Evolutionary conservation across 2,329 filamentous ascomycete species (phyloP), one percentile per base, ranked within the genome.

Genomic region (Paradendryphiella salina): DNA sequence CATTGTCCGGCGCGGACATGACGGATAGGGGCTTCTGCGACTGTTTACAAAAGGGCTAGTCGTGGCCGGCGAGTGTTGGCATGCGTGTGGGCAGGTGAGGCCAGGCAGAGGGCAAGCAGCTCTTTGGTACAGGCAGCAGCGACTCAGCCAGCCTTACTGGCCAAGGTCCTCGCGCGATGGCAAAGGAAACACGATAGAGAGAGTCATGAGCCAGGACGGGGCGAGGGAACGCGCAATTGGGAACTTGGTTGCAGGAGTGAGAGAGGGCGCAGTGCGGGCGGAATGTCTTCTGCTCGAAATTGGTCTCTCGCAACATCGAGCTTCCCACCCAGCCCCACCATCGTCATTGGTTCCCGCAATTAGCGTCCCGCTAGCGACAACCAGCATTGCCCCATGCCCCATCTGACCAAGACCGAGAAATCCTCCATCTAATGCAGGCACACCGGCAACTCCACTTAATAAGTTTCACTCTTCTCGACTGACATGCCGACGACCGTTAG

Each of bases 1-100:
- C 61, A 60, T 70, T 59, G 53, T 66, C 59, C 54, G 46, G 66
- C 61, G 61, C 60, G 60, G 60, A 66, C 69, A 73, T 73, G 66
- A 61, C 64, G 60, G 60, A 58, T 56, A 50, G 52, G 17, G 50
- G 47, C 56, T 8, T 40, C 42, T 33, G 44, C 39, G 42, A 41
- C 28, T 56, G 59, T 58, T 57, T 61, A 58, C 59, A 47, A 46
- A 50, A 43, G 46, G 35, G 54, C 50, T 45, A 51, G 52, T 56
- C 56, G 56, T 53, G 53, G 57, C 40, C 46, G 50, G 57, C 52
- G 45, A 53, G 47, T 52, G 43, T 40, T 28, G 48, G 46, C 46
- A 51, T 51, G 54, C 49, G 54, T 46, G 44, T 15, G 41, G 51
- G 61, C 52, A 48, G 55, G 53, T 51, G 60, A 57, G 48, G 58